phyloP scores from a whole-genome alignment of 257 asterid species.

The Vinca minor region DNA sequence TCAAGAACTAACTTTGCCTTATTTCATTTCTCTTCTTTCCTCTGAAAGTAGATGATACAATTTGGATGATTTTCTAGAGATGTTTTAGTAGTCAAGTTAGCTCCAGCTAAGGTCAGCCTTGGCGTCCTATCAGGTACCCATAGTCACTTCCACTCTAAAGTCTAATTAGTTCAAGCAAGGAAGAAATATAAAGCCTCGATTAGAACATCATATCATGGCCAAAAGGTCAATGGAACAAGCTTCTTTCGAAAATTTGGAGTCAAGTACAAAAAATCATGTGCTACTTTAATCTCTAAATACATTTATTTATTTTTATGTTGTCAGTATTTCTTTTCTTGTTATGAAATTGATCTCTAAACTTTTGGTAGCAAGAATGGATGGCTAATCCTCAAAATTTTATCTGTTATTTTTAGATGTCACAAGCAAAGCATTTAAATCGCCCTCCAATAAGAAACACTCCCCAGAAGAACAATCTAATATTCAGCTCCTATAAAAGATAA shows the following conservation, averaged over 20 bases:
- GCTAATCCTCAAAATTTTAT: background rate
- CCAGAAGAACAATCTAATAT: background rate
- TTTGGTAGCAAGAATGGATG: background rate
- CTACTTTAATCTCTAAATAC: no score
- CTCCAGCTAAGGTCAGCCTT: background rate
- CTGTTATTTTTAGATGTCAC: background rate
- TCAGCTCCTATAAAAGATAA: background rate
- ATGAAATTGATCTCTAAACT: background rate
- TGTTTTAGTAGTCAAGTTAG: background rate
- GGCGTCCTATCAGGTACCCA: background rate
- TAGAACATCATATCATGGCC: background rate
- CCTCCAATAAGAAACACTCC: background rate
- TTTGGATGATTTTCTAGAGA: background rate
- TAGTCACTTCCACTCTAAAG: background rate
- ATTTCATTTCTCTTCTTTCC: background rate
- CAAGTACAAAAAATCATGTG: no score
- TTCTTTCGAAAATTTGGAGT: background rate
- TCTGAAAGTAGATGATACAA: background rate
- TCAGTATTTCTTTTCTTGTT: no score
- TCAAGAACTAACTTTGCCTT: background rate
- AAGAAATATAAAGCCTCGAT: background rate
- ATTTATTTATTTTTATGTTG: no score
- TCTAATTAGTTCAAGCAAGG: background rate
- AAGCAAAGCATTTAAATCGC: background rate
- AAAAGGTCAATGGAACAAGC: background rate